Conservation (phyloP, 2,329 filamentous ascomycete species). For the Uncinocarpus reesii region DNA sequence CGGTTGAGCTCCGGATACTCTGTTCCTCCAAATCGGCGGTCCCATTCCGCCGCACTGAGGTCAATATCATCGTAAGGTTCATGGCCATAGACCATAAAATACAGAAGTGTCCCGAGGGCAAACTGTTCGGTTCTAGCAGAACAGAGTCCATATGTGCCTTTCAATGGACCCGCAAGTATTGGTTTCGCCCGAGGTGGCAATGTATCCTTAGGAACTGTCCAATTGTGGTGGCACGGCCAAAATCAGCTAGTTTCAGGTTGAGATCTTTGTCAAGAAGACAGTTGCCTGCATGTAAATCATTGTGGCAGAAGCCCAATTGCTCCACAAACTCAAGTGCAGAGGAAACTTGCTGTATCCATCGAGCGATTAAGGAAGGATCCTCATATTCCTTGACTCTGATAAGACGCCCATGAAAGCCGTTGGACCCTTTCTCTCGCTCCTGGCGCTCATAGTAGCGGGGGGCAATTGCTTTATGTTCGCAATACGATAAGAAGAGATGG, state of each 20-base stretch:
- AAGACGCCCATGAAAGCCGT: slow-evolving; percentile 12
- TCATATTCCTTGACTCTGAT: slow-evolving; percentile 16
- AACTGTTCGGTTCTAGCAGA: slow-evolving; percentile 20
- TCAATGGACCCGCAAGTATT: slow-evolving; percentile 15
- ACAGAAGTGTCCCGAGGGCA: slow-evolving; percentile 18
- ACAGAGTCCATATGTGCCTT: slow-evolving; percentile 19
- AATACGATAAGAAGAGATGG: slow-evolving; percentile 1
- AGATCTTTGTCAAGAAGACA: slow-evolving; percentile 17
- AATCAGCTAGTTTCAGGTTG: slow-evolving; percentile 17
- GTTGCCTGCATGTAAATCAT: slow-evolving; percentile 12
- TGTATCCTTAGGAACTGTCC: slow-evolving; percentile 15
- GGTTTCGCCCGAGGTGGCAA: slow-evolving; percentile 15
- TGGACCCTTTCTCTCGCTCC: slow-evolving; percentile 12
- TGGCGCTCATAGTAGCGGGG: slow-evolving; percentile 10
- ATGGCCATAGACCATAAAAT: slow-evolving; percentile 20
- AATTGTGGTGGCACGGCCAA: slow-evolving; percentile 17
- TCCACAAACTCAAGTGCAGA: slow-evolving; percentile 19
- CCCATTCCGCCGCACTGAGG: slow-evolving; percentile 2
- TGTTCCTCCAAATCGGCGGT: slow-evolving; percentile 16
- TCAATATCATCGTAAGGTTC: slow-evolving; percentile 15
- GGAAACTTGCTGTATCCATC: slow-evolving; percentile 18
- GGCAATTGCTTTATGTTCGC: neutral
- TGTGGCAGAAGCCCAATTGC: slow-evolving; percentile 18
- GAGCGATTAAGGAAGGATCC: slow-evolving; percentile 18
- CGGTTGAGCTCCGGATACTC: slow-evolving; percentile 19